Conservation (phyloP, 345 rosid species). For the Eucalyptus globulus region DNA sequence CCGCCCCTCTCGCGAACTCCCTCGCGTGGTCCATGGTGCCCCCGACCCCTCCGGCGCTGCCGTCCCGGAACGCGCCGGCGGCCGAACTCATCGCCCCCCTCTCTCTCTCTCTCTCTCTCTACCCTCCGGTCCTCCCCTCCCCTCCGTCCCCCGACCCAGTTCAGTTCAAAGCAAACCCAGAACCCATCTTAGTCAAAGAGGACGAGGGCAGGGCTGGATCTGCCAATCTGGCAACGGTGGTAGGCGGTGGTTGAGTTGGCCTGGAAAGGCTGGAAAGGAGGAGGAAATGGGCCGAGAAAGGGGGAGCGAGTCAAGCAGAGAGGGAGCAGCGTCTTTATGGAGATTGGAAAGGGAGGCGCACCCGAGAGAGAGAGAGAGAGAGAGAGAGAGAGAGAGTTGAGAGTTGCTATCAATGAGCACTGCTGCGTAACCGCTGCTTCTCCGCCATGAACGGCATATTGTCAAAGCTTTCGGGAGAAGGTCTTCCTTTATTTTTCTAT, state of each 20-base stretch:
- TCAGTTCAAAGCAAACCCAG: neutral
- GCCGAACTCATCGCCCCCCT: neutral
- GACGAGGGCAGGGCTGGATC: neutral
- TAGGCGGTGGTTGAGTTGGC: neutral
- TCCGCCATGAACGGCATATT: neutral
- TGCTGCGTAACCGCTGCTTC: neutral
- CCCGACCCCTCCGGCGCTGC: neutral
- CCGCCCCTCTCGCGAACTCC: slow-evolving; percentile 40
- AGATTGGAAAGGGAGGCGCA: neutral
- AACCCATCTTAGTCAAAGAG: neutral
- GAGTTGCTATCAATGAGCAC: neutral
- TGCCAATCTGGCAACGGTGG: neutral
- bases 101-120: neutral
- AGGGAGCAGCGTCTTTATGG: neutral
- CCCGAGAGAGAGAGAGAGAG: neutral
- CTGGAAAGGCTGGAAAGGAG: neutral
- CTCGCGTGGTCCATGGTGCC: slow-evolving; percentile 20
- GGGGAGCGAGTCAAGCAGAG: neutral
- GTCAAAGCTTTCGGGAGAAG: neutral
- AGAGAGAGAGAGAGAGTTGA: neutral
- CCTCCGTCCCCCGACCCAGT: neutral
- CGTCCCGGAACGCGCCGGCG: neutral
- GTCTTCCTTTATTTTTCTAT: neutral
- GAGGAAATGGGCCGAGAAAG: neutral
- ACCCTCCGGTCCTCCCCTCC: too few relatives aligned